A percentile compares a stretch with the other conserved stretches of the same genome.
Evolutionary conservation across 352 stramenopile species (phyloP).

Genomic region (Globisporangium megalacanthum): DNA sequence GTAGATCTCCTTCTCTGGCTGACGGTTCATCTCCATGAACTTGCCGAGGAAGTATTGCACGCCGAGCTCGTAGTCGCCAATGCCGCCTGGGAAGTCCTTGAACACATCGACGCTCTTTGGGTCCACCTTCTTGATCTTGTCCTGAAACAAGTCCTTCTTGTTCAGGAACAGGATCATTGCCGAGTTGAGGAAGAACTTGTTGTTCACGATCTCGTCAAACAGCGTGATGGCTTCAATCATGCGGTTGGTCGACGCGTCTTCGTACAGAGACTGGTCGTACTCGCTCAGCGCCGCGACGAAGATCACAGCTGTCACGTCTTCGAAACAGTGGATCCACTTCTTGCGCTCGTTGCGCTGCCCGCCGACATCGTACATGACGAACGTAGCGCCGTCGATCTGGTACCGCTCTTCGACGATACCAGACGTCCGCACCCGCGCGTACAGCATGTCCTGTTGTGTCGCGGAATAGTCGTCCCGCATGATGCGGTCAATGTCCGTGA

Average conservation of each 20-base stretch:
- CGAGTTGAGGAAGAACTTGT: conserved; percentile 91
- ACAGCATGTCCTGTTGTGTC: conserved; percentile 94
- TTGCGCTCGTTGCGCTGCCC: conserved; percentile 95
- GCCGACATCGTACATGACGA: conserved; percentile 96
- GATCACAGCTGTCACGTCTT: conserved; percentile 95
- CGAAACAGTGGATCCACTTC: conserved; percentile 98
- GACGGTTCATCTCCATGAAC: conserved; percentile 94
- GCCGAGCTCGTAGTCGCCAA: conserved; percentile 83
- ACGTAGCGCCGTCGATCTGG: conserved; percentile 93
- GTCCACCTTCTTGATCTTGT: conserved; percentile 94
- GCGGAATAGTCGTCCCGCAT: conserved; percentile 91
- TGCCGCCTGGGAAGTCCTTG: conserved; percentile 83
- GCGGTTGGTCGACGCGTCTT: conserved; percentile 91
- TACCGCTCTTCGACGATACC: conserved; percentile 95
- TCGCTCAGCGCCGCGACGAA: conserved; percentile 95
- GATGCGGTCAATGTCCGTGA: conserved; percentile 94
- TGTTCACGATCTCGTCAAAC: conserved; percentile 95
- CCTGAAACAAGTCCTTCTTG: conserved; percentile 96
- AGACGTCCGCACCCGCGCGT: conserved; percentile 92
- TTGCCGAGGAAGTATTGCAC: conserved; percentile 91
- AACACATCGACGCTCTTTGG: conserved; percentile 90
- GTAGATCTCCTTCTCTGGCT: conserved; percentile 92
- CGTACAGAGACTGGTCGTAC: conserved; percentile 94
- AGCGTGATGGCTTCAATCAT: conserved; percentile 95
- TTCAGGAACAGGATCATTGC: conserved; percentile 97